Base-by-base conservation (phyloP, 192 early-diverging fungal genomes). In the Coemansia sp. region DNA sequence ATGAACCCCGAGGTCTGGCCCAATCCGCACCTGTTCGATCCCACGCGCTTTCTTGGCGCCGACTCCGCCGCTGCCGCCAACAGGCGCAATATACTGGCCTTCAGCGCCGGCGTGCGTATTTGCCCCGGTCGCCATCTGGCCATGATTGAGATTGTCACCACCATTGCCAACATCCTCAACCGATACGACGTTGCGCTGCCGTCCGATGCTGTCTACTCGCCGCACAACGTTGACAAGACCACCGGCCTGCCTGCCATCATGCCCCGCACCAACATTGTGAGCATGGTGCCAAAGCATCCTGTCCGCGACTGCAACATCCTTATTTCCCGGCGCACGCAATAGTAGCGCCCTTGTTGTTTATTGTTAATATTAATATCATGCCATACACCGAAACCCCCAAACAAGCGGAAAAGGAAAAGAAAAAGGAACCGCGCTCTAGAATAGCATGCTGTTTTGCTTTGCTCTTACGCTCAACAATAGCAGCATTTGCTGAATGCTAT, bases 141-240 rank as follows among this genome's bases (percentile, higher is more conserved):
- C 36, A 67, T 71, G 71, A 46, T 77, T 41, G 71, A 82, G 57
- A 70, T 82, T 66, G 45, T 65, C 26, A 68, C 70, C 15, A 72
- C 68, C 18, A 39, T 81, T 62, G 74, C 70, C n/a, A 81, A 81
- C 57, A 59, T 81, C n/a, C 67, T 81, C 49, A 77, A 73, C 60
- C 21, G 67, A 8, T 80, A 74, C 54, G 72, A 84, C 55, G 62
- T 79, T 40, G 21, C 13, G 41, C 55, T 80, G 18, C 72, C 76
- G 4, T 37, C 65, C 0, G 70, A 72, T 46, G 73, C 73, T 37
- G 22, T 41, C 7, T 72, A 66, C 42, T 56, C 65, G 49, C 74
- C 78, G 1, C 8, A 22, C n/a, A 70, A 71, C 49, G 15, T 66
- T 16, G 66, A 65, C 32, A 26, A 8, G 26, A 36, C 21, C 1